A percentile compares a stretch with the other conserved stretches of the same genome.
Evolutionary conservation across 1,284 basidiomycete genomes (phyloP).

Genomic region (Ustilago hordei): DNA sequence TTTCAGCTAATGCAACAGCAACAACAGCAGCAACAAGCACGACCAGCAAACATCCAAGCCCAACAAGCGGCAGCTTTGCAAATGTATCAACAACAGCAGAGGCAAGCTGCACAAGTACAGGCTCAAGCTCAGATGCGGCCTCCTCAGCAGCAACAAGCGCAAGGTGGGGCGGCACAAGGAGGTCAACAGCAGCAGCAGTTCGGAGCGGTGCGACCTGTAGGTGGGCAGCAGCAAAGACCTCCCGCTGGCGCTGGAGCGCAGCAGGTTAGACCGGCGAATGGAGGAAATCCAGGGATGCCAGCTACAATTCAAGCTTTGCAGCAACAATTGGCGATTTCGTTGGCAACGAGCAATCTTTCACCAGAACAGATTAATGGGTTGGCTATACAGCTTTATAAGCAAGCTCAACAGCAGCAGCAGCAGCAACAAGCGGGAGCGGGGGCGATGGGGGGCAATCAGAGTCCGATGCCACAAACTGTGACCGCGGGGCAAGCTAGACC

Average conservation of each 20-base stretch:
- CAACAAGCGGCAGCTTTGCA: slow-evolving; percentile 36
- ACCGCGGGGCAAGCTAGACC: background rate
- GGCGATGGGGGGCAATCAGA: background rate
- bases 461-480: background rate
- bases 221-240: background rate
- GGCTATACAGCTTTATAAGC: slow-evolving; percentile 61
- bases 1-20: slow-evolving; percentile 35
- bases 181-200: slow-evolving; percentile 16
- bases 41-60: slow-evolving; percentile 29
- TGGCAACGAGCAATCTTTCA: slow-evolving; percentile 55
- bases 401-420: slow-evolving; percentile 52
- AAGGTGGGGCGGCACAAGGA: slow-evolving; percentile 12
- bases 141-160: slow-evolving; percentile 6
- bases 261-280: slow-evolving; percentile 11
- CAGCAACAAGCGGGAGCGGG: slow-evolving; percentile 11
- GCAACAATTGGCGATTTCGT: slow-evolving; percentile 58
- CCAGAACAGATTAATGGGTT: slow-evolving; percentile 63
- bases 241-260: slow-evolving; percentile 9
- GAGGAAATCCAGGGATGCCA: slow-evolving; percentile 34
- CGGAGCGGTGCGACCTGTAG: slow-evolving; percentile 8
- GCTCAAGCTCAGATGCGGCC: slow-evolving; percentile 44
- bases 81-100: slow-evolving; percentile 48
- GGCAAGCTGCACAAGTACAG: slow-evolving; percentile 43
- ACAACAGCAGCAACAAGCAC: slow-evolving; percentile 15
- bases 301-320: slow-evolving; percentile 61